Conservation (phyloP, 352 stramenopile species). For the Pythium dissotocum region DNA sequence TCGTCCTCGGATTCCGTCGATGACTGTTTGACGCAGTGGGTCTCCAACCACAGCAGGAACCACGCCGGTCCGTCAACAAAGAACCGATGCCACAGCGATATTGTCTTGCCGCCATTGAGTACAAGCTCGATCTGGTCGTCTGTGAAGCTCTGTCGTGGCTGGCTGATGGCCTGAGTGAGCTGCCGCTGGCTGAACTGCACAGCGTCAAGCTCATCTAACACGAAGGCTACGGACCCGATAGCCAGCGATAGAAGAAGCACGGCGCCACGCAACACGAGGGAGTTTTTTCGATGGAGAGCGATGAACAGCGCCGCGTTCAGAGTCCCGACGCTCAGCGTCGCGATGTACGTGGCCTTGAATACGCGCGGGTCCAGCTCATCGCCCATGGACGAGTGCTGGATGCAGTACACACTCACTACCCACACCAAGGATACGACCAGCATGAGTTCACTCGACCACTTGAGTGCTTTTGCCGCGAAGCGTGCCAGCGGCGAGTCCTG, state of each 20-base stretch:
- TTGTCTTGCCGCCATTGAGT: slow-evolving; percentile 39
- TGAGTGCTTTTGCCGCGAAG: background rate
- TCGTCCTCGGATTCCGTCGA: background rate
- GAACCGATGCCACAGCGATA: slow-evolving; percentile 54
- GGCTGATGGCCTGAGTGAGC: slow-evolving; percentile 20
- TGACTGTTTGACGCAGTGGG: slow-evolving; percentile 23
- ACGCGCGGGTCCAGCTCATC: slow-evolving; percentile 16
- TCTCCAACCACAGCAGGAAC: slow-evolving; percentile 46
- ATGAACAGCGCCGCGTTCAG: slow-evolving; percentile 4
- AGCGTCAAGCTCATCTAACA: slow-evolving; percentile 34
- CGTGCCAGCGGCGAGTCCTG: slow-evolving; percentile 17
- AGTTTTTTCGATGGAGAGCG: background rate
- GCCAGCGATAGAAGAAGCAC: slow-evolving; percentile 20
- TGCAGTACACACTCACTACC: background rate
- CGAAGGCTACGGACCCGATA: slow-evolving; percentile 6
- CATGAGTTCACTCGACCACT: slow-evolving; percentile 10
- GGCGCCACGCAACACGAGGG: slow-evolving; percentile 10
- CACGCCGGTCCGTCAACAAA: slow-evolving; percentile 43
- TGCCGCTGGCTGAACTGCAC: slow-evolving; percentile 36
- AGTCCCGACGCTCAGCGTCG: background rate
- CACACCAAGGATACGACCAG: background rate
- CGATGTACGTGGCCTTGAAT: slow-evolving; percentile 6
- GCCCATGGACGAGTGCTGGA: slow-evolving; percentile 11
- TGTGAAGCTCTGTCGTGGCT: slow-evolving; percentile 17
- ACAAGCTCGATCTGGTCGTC: slow-evolving; percentile 26